A percentile compares a stretch with the other conserved stretches of the same genome.
These are phyloP conservation scores for Ophiostoma montium DNA, from an alignment of 2,329 filamentous ascomycete species.

Conservation along the genomic window DNA sequence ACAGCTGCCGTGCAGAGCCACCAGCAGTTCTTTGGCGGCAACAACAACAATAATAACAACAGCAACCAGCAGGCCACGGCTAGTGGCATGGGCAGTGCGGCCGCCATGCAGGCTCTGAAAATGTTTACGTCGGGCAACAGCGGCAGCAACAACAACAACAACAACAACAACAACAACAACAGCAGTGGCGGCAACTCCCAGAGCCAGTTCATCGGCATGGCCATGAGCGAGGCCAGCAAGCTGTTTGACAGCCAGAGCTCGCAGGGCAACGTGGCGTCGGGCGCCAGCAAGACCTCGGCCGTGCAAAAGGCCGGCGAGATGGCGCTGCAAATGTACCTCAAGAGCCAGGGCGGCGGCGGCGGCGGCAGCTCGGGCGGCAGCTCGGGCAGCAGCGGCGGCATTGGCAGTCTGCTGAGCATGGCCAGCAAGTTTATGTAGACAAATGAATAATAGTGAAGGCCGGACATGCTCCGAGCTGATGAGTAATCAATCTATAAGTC, in stretches of 20 bases:
- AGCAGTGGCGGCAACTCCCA: slow-evolving; percentile 43
- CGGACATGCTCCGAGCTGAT: too few relatives aligned
- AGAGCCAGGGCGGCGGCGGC: slow-evolving; percentile 47
- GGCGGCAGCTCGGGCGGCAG: slow-evolving; percentile 30
- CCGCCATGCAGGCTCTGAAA: slow-evolving; percentile 70
- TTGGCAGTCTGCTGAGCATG: slow-evolving; percentile 27
- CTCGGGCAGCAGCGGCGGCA: slow-evolving; percentile 29
- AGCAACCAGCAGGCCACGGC: slow-evolving; percentile 29
- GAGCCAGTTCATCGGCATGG: slow-evolving; percentile 69
- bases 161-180: slow-evolving; percentile 32
- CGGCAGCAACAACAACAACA: slow-evolving; percentile 33
- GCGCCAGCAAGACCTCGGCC: slow-evolving; percentile 65
- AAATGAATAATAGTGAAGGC: too few relatives aligned
- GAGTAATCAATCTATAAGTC: too few relatives aligned
- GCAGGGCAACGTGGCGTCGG: slow-evolving; percentile 37
- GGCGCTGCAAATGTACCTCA: slow-evolving; percentile 84
- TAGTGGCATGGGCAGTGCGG: slow-evolving; percentile 51
- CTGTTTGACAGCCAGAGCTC: slow-evolving; percentile 46
- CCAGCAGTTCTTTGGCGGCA: slow-evolving; percentile 53
- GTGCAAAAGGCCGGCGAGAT: slow-evolving; percentile 70
- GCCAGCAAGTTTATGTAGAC: slow-evolving; percentile 32
- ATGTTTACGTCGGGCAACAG: slow-evolving; percentile 41
- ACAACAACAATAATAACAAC: slow-evolving; percentile 24
- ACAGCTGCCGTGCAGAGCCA: slow-evolving; percentile 45
- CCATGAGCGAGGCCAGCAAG: slow-evolving; percentile 79